Conservation (phyloP, 306 rosid species). For the Quercus agrifolia region DNA sequence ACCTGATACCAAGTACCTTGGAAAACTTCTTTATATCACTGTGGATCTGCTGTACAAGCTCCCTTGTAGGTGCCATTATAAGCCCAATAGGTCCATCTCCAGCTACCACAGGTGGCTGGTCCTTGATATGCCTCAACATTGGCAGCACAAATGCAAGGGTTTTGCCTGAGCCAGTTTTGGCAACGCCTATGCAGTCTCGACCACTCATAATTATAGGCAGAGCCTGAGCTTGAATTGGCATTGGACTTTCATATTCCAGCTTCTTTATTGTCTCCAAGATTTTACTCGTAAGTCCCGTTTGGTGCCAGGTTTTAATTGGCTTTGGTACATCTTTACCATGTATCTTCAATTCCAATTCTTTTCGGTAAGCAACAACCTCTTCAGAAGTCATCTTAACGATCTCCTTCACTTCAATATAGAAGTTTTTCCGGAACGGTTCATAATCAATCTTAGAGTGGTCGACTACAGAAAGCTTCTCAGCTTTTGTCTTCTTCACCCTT, state of each 20-base stretch:
- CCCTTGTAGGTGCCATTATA: slow-evolving; percentile 95
- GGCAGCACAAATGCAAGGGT: slow-evolving; percentile 94
- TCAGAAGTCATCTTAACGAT: slow-evolving; percentile 58
- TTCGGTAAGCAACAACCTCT: slow-evolving; percentile 70
- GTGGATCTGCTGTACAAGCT: slow-evolving; percentile 95
- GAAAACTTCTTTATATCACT: slow-evolving; percentile 77
- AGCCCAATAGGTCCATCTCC: slow-evolving; percentile 99
- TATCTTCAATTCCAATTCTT: slow-evolving; percentile 79
- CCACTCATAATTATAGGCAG: slow-evolving; percentile 90
- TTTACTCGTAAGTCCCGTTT: slow-evolving; percentile 91
- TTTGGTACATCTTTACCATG: slow-evolving; percentile 97
- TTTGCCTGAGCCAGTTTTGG: slow-evolving; percentile 98
- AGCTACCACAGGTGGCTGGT: slow-evolving; percentile 83
- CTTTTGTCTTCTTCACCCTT: slow-evolving; percentile 96
- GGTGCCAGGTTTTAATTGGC: slow-evolving; percentile 89
- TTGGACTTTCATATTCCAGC: slow-evolving; percentile 73
- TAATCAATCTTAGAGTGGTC: slow-evolving; percentile 95
- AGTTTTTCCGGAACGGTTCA: slow-evolving; percentile 59
- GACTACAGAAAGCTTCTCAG: slow-evolving; percentile 86
- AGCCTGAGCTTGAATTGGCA: slow-evolving; percentile 96
- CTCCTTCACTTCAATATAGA: slow-evolving; percentile 82
- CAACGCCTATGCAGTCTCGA: slow-evolving; percentile 92
- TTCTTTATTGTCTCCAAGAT: slow-evolving; percentile 84
- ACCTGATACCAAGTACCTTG: slow-evolving; percentile 70
- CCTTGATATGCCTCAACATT: slow-evolving; percentile 97